Base-by-base conservation (phyloP, 1,139 yeast genomes). In the Candida sanyaensis region DNA sequence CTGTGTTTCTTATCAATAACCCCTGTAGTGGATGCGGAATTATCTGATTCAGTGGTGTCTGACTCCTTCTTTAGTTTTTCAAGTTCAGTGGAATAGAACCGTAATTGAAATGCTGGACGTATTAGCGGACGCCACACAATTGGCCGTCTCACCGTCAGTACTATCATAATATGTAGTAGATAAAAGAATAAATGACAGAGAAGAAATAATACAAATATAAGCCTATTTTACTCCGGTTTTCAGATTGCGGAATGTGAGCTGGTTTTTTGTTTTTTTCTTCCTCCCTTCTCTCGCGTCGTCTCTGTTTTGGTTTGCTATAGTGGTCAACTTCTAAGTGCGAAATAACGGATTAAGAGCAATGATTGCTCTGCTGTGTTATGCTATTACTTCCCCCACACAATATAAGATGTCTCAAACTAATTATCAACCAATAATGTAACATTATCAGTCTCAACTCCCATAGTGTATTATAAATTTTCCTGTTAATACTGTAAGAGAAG, bases 21-120 rank as follows among this genome's bases (percentile, higher is more conserved):
- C 2, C 80, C 80, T 0, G 80, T 75, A n/a, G 71, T 61, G 8
- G 66, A 60, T 1, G 77, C 73, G 3, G 77, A 67, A 12, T 53
- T 57, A 45, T 73, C 77, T 2, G 59, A 34, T 42, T 73, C 77
- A 30, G 63, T 59, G 10, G 56, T 44, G 37, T 66, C 71, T 4
- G 73, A 59, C 50, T 71, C 75, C 26, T 59, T 50, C 49, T 72
- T 74, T 42, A 74, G 57, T 21, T 60, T 61, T 42, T 65, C 65
- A 27, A 74, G 60, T 50, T 71, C 74, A 1, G 68, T 60, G 3
- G 64, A 50, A 37, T 50, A 59, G n/a, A 24, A 30, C 46, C 68
- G 58, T 23, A 30, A 30, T 30, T 30, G 32, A 11, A 6, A 10
- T 30, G 13, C 10, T 7, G 13, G 13, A 30, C 6, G 10, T n/a